Evolutionary conservation across 768 basidiomycete genomes (phyloP), one percentile per base, ranked within the genome.

Genomic region (Termitomyces sp.): DNA sequence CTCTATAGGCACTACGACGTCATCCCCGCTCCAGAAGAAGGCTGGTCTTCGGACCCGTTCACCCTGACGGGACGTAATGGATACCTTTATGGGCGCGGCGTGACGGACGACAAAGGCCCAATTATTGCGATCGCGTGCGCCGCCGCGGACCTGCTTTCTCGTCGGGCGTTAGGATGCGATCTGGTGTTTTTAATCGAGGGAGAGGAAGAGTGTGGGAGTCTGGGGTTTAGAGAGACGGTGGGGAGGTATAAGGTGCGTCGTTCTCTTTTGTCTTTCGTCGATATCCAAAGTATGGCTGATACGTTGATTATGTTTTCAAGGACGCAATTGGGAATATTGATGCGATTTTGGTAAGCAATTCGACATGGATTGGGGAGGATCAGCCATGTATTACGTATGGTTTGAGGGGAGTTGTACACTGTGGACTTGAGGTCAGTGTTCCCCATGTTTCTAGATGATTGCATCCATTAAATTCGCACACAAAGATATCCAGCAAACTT

Each of bases 301-400:
- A 10, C 18, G 18, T 20, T 45, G 12, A 4, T 41, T 4, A 26
- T 37, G 29, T 53, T 16, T 47, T 54, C 52, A 41, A 94, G 91
- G 83, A 87, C 63, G 72, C 79, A 44, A 94, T 98, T 64, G 94
- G 96, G 1, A 72, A 84, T 39, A 84, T 98, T 46, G 93, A 98
- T 72, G 89, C 89, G 1, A 93, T 98, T 56, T 74, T 98, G 18
- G 87, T 94, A 59, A 92, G 91, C 63, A 98, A 99, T 68, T 98
- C 95, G 22, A 95, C 92, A 10, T 99, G 96, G 95, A 93, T 98
- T 62, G 88, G 88, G 13, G 92, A 97, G 64, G 85, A 89, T 61
- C 83, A 85, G 6, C 95, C 97, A 0, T 98, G 95, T 66, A 87
- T 98, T 52, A 97, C 95, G 0, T 97, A 96, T 68, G 97, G 97